These are phyloP conservation scores for Penicillium tannophilum DNA, from an alignment of 495 filamentous ascomycete genomes.

Conservation along the genomic window DNA sequence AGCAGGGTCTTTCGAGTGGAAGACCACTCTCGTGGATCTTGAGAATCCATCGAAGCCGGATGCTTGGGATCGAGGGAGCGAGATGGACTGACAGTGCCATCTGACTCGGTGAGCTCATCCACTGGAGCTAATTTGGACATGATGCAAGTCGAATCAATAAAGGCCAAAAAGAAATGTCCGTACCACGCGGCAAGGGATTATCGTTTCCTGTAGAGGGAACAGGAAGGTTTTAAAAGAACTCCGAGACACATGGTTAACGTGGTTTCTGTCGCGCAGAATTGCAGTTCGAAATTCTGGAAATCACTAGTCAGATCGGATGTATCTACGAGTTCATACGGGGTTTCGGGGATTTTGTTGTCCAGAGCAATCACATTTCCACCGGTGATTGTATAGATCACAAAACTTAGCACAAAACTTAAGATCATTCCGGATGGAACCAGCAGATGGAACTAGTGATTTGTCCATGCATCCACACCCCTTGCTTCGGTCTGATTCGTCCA, in stretches of 20 bases:
- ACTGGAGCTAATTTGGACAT: slow-evolving; percentile 21
- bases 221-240: background rate
- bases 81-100: slow-evolving; percentile 9
- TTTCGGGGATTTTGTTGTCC: no score
- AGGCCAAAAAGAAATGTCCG: background rate
- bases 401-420: background rate
- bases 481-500: background rate
- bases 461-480: background rate
- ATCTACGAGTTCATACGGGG: background rate
- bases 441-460: background rate
- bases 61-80: slow-evolving; percentile 15
- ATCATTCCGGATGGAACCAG: no score
- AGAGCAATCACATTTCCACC: background rate
- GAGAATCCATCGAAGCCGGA: slow-evolving; percentile 13
- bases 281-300: background rate
- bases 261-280: background rate
- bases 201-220: background rate
- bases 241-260: background rate
- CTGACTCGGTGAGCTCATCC: slow-evolving; percentile 17
- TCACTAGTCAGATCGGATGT: background rate
- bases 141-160: background rate
- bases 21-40: slow-evolving; percentile 34
- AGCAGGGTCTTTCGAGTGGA: slow-evolving; percentile 34
- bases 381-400: background rate
- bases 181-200: background rate